Base-by-base conservation (phyloP, 2,329 filamentous ascomycete species). In the Penicillium sp. region DNA sequence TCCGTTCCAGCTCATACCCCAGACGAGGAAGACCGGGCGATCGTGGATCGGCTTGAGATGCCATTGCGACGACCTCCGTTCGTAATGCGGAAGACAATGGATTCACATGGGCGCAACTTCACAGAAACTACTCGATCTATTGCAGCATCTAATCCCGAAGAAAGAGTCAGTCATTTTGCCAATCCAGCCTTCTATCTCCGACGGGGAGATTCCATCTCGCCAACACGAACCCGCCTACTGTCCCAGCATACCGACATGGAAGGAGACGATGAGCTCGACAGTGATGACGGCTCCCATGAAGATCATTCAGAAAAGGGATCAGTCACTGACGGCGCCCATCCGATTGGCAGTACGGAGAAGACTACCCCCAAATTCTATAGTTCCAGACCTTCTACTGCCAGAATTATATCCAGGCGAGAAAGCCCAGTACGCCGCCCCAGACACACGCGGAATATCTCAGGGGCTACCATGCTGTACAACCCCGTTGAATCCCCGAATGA, bases 181-280 rank as follows among this genome's bases (percentile, higher is more conserved):
- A 66, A 71, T 45, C 66, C 74, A 39, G 73, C 68, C 19, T 73
- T 69, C 27, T 71, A 75, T 11, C 76, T 76, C 42, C 75, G 75
- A 19, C 68, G 73, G 26, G 60, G 67, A 45, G 56, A 55, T 9
- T 59, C 68, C 64, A 3, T 69, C 66, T 62, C 67, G 10, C 65
- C 62, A 5, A 65, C 72, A n/a, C 73, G 69, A 51, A 74, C 71
- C 46, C 71, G 80, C 56, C 72, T 82, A 57, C 62, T 79, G 42
- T 77, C 81, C 44, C 82, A 77, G 67, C 87, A 92, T 57, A 92
- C 90, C 0, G 91, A 95, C 67, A 91, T 88, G 7, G 92, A 96
- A 69, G 91, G 92, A 0, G 93, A 97, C 67, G 93, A 96, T 67
- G 93, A 97, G 72, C 79, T 93, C n/a, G 83, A 90, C 13, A 93